Conservation (phyloP, 2,329 filamentous ascomycete species). For the Fusarium cicatricum region DNA sequence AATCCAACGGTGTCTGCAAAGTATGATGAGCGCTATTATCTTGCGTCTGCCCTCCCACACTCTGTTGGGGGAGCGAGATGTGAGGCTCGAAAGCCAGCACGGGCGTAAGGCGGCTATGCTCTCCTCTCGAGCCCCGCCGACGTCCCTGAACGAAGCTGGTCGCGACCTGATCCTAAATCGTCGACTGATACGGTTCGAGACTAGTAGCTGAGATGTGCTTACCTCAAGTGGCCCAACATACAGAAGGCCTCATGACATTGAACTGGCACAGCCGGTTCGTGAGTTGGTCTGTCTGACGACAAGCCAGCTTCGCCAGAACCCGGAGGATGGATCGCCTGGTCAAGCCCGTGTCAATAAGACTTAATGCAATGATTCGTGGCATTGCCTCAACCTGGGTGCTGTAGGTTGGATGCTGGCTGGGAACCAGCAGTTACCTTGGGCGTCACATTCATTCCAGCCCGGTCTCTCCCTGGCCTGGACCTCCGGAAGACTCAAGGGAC, state of each 20-base stretch:
- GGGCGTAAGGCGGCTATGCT: constrained; percentile 25
- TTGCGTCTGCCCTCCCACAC: constrained; percentile 25
- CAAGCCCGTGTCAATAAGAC: constrained; percentile 31
- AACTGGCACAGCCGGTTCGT: constrained; percentile 1
- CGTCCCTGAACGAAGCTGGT: constrained; percentile 26
- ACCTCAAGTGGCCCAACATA: constrained; percentile 25
- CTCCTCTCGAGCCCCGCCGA: constrained; percentile 12
- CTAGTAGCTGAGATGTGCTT: constrained; percentile 19
- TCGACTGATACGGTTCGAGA: constrained; percentile 17
- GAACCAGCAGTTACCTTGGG: constrained; percentile 15
- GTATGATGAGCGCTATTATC: constrained; percentile 34
- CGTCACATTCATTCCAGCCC: constrained; percentile 19
- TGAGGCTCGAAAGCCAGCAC: constrained; percentile 11
- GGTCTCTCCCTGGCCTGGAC: constrained; percentile 6
- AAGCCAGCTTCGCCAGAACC: constrained; percentile 13
- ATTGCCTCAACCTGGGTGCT: constrained; percentile 27
- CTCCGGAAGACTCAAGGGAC: background rate
- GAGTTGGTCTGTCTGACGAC: constrained; percentile 16
- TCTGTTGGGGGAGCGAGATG: constrained; percentile 29
- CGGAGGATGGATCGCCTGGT: constrained; percentile 24
- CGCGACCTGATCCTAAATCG: constrained; percentile 5
- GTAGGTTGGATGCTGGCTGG: constrained; percentile 20
- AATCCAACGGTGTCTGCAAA: constrained; percentile 25
- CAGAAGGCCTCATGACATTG: constrained; percentile 29
- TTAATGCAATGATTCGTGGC: constrained; percentile 45